Evolutionary conservation across 164 flowering plant species (phyloP), one percentile per base, ranked within the genome.

Genomic region (Dillenia suffruticosa): DNA sequence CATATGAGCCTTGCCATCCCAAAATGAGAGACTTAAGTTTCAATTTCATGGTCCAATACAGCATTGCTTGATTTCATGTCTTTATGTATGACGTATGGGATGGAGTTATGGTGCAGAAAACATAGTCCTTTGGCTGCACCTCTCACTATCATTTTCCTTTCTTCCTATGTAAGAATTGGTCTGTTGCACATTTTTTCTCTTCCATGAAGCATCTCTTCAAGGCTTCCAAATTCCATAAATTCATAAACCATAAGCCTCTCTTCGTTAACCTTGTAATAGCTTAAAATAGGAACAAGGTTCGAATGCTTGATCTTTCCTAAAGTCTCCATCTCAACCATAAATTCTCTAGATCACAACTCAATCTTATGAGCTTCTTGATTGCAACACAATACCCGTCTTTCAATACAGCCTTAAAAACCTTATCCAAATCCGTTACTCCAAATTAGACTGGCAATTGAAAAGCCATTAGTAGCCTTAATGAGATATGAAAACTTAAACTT

Each of bases 291-390:
- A 12, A 86, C 87, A 2, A 86, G 79, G 47, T 86, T 84, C 62
- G 46, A 71, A 59, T 86, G 92, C 75, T 82, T 86, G 71, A 86
- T 84, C 68, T 84, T 84, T n/a, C 92, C 92, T 2, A 86, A 65
- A 1, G 92, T 86, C 64, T 86, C 92, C 92, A 86, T 84, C 65
- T 86, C 89, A 0, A 89, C 89, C 84, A 77, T 86, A 81, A 86
- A 86, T 56, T 86, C 92, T 86, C 89, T 0, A 89, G 86, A 49
- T 84, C 87, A 67, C 83, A 79, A 53, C 89, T 84, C 51, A 82
- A 47, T 8, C 78, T 70, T 49, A 84, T 78, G 58, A 86, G 84
- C 68, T 82, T 84, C 76, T 86, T 86, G 50, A 86, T 81, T 2
- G 92, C 87, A 1, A 86, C 89, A 61, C 74, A 70, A 9, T 84